Evolutionary conservation across 1,284 basidiomycete species (phyloP).

Genomic region (Porodaedalea pini): DNA sequence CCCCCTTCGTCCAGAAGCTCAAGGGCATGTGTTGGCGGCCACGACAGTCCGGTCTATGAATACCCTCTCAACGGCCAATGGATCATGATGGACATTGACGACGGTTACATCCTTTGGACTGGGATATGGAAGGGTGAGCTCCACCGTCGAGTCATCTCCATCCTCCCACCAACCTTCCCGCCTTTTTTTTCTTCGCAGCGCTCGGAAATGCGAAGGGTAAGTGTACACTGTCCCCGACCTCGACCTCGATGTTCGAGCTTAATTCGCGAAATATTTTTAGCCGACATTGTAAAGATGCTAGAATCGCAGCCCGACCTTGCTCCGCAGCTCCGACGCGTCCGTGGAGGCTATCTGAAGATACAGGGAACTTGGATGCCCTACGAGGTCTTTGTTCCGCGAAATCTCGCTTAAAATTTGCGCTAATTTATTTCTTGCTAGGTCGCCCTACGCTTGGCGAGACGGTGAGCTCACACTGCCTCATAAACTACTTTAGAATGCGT

Average conservation of each 20-base stretch:
- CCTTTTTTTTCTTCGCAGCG: slow-evolving; percentile 39
- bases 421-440: slow-evolving; percentile 40
- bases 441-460: slow-evolving; percentile 68
- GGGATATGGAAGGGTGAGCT: slow-evolving; percentile 81
- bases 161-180: slow-evolving; percentile 3
- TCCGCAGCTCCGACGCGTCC: slow-evolving; percentile 71
- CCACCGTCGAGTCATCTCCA: not conserved
- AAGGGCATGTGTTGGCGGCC: not conserved
- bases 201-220: slow-evolving; percentile 81
- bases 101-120: slow-evolving; percentile 83
- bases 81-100: slow-evolving; percentile 92
- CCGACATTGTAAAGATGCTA: slow-evolving; percentile 86
- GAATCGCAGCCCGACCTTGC: slow-evolving; percentile 85
- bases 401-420: slow-evolving; percentile 1
- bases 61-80: slow-evolving; percentile 84
- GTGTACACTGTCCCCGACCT: slow-evolving; percentile 21
- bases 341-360: slow-evolving; percentile 84
- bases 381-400: slow-evolving; percentile 45
- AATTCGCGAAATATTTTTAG: slow-evolving; percentile 36
- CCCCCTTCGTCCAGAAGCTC: not conserved
- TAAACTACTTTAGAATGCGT: slow-evolving; percentile 2
- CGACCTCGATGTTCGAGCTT: slow-evolving; percentile 10
- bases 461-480: slow-evolving; percentile 43
- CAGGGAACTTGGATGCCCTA: slow-evolving; percentile 90
- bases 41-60: slow-evolving; percentile 73